A percentile compares a stretch with the other conserved stretches of the same genome.
phyloP scores from a whole-genome alignment of 1,139 yeast species.

The Geotrichum histeridarum region DNA sequence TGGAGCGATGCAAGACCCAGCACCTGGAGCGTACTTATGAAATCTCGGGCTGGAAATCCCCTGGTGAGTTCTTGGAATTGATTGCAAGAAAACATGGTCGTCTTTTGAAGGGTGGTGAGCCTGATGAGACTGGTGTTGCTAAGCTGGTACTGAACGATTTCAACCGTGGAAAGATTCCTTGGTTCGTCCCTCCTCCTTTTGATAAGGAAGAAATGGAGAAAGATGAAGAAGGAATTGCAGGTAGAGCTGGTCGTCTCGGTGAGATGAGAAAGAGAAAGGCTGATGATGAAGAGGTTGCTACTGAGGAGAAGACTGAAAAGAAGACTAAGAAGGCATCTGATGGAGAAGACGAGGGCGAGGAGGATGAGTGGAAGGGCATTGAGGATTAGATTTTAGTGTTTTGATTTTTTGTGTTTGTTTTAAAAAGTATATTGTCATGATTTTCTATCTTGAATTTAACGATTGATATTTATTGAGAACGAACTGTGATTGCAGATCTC shows the following conservation, averaged over 20 bases:
- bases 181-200: conserved; percentile 91
- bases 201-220: conserved; percentile 36
- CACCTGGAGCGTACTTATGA: conserved; percentile 96
- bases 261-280: conserved; percentile 26
- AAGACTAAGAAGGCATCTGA: conserved; percentile 18
- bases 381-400: background rate
- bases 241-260: conserved; percentile 28
- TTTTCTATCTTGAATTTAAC: background rate
- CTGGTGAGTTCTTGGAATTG: conserved; percentile 80
- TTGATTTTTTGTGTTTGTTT: background rate
- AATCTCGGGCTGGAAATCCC: conserved; percentile 82
- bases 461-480: no score
- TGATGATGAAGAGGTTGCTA: conserved; percentile 20
- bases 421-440: background rate
- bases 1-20: conserved; percentile 78
- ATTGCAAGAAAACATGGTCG: conserved; percentile 92
- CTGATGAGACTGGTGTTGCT: conserved; percentile 91
- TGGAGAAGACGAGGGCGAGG: conserved; percentile 16
- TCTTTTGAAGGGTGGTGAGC: conserved; percentile 93
- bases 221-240: conserved; percentile 21
- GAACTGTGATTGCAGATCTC: no score
- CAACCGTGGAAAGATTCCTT: conserved; percentile 94
- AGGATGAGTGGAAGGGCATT: conserved; percentile 4
- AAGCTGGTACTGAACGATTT: conserved; percentile 88
- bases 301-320: conserved; percentile 17